Evolutionary conservation across 768 basidiomycete species (phyloP).

Genomic region (Agrocybe chaxingu): DNA sequence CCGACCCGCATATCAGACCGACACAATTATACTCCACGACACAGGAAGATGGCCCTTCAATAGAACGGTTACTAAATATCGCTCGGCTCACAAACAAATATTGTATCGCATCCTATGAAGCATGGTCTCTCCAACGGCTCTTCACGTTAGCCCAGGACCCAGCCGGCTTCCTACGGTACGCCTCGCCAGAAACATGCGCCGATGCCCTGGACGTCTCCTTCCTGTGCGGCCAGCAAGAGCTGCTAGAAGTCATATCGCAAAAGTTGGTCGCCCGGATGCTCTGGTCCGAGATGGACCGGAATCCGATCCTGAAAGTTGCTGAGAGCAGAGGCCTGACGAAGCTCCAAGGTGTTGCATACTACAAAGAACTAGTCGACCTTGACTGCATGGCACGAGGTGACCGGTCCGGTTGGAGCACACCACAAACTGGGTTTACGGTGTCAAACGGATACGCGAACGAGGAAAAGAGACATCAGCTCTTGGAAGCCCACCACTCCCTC

Average conservation of each 20-base stretch:
- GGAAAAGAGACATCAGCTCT: constrained; percentile 44
- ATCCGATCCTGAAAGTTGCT: constrained; percentile 47
- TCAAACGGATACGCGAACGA: constrained; percentile 17
- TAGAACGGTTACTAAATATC: constrained; percentile 45
- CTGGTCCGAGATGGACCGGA: constrained; percentile 49
- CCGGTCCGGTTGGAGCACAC: too few species aligned
- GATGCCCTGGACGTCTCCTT: constrained; percentile 51
- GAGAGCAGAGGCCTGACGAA: constrained; percentile 32
- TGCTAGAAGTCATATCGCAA: constrained; percentile 46
- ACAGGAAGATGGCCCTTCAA: constrained; percentile 17
- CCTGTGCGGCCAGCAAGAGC: constrained; percentile 40
- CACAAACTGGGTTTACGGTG: too few species aligned
- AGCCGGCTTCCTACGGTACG: constrained; percentile 26
- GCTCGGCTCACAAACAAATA: constrained; percentile 47
- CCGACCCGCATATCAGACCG: constrained; percentile 23
- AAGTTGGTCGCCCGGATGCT: constrained; percentile 50
- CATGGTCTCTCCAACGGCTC: constrained; percentile 40
- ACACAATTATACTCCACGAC: constrained; percentile 30
- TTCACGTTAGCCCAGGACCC: constrained; percentile 31
- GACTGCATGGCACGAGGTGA: too few species aligned
- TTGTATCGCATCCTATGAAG: constrained; percentile 39
- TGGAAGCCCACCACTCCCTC: constrained; percentile 57
- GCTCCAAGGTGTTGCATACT: constrained; percentile 53
- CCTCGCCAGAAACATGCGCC: constrained; percentile 33
- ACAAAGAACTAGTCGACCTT: constrained; percentile 38